Base-by-base conservation (phyloP, 2,329 filamentous ascomycete species). In the Fusarium pilosicola region DNA sequence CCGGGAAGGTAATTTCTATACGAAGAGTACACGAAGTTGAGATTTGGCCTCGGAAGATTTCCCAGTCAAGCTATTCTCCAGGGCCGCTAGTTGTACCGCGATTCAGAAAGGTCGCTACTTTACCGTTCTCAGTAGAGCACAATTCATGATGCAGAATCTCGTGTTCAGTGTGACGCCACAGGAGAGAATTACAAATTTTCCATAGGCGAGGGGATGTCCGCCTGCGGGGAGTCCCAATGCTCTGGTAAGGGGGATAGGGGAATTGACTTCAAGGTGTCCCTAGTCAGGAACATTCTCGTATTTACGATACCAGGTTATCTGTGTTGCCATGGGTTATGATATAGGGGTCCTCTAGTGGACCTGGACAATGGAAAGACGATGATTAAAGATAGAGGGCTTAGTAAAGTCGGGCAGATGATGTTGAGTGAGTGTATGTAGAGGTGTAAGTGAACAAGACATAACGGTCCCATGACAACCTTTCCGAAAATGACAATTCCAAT, bases 271-370 rank as follows among this genome's bases (percentile, higher is more conserved):
- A n/a, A 58, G 30, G 44, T 58, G 39, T 67, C 20, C 56, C n/a
- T 62, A 56, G 70, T 62, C 70, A 73, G 57, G 59, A 54, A 73
- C 65, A 64, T 51, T 60, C 70, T 73, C 70, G 70, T 73, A 73
- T 73, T 64, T 36, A 69, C 18, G 49, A 64, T 44, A n/a, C 56
- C 51, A 49, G 39, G 42, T 60, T 70, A 44, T 46, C 60, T 61
- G 59, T 51, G 42, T 55, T 59, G 56, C 41, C 65, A 69, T 74
- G 70, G 60, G 20, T 59, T 49, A 36, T 30, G n/a, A n/a, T n/a
- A 44, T 48, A 64, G 65, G 52, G 65, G 56, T 45, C 51, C n/a
- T 36, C 26, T 48, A 48, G 46, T 70, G 38, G 41, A 56, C 44
- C 28, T 36, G 32, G 49, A n/a, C 38, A 38, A 12, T 34, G 46